Evolutionary conservation across 1,284 basidiomycete species (phyloP).

Genomic region (Athelia sp.): DNA sequence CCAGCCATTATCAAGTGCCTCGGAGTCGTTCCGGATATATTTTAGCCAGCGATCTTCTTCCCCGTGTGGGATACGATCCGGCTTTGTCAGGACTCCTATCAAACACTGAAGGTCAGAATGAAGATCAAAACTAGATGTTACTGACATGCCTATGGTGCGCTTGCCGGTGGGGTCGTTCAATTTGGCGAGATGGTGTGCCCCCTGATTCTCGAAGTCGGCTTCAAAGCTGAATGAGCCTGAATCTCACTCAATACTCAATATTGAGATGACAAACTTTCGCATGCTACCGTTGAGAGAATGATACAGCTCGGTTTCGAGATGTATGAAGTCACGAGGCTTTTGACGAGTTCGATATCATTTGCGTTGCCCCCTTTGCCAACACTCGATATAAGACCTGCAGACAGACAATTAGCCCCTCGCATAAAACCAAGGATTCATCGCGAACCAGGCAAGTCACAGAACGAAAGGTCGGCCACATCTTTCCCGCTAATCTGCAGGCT

Average conservation of each 20-base stretch:
- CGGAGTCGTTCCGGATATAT: constrained; percentile 52
- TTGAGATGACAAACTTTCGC: constrained; percentile 69
- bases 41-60: constrained; percentile 58
- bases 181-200: constrained; percentile 54
- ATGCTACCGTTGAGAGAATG: constrained; percentile 66
- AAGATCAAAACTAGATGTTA: background rate
- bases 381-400: constrained; percentile 61
- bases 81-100: constrained; percentile 75
- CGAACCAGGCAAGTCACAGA: no score
- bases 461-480: constrained; percentile 34
- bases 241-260: no score
- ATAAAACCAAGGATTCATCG: no score
- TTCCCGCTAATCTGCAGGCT: constrained; percentile 63
- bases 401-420: no score
- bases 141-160: constrained; percentile 60
- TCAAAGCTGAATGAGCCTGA: no score
- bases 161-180: constrained; percentile 51
- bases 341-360: constrained; percentile 58
- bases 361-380: constrained; percentile 43
- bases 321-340: constrained; percentile 51
- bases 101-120: background rate
- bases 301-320: constrained; percentile 63
- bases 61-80: constrained; percentile 63
- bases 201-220: constrained; percentile 78
- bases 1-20: constrained; percentile 60